Base-by-base conservation (phyloP, 2,329 filamentous ascomycete species). In the Pseudogymnoascus sp. region DNA sequence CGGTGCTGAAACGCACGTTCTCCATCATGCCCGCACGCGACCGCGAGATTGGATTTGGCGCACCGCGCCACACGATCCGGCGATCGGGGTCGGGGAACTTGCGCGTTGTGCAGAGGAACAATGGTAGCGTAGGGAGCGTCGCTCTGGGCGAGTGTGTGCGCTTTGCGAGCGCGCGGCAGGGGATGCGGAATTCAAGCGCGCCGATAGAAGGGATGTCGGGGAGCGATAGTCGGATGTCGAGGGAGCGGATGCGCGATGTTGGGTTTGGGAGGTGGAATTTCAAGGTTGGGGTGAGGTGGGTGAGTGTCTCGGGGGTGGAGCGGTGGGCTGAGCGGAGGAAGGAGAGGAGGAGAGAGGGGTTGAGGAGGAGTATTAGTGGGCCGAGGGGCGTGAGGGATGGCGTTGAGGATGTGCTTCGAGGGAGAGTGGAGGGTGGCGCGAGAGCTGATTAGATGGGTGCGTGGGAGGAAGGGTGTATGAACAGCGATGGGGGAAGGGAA, bases 21-120 rank as follows among this genome's bases (percentile, higher is more conserved):
- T 80, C 85, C 11, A 85, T 87, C 28, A 70, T 87, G 60, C 85
- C 85, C 0, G 68, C 79, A n/a, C 74, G 79, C 54, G 76, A 80
- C 23, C 51, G 28, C 51, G 51, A 57, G 16, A 34, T 57, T 3
- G 51, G 28, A 5, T 57, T 57, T 25, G 19, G 36, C 2, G 75
- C 77, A 31, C 71, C 77, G 45, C 80, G 84, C 3, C 79, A 84
- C 25, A 86, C 81, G 1, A 85, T 88, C 65, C 79, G 79, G 54
- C 80, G 84, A 61, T 85, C 83, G 6, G 77, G 81, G 4, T 87
- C 84, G 68, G 85, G 85, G 1, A 87, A 82, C 66, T 73, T 88
- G 62, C 78, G 83, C 11, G 84, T 88, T 0, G 81, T 87, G 73
- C 79, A 82, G 63, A 79, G 79, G 6, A 76, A 77, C 34, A 86